phyloP scores from a whole-genome alignment of 441 rosid genomes.

The Adansonia grandidieri region DNA sequence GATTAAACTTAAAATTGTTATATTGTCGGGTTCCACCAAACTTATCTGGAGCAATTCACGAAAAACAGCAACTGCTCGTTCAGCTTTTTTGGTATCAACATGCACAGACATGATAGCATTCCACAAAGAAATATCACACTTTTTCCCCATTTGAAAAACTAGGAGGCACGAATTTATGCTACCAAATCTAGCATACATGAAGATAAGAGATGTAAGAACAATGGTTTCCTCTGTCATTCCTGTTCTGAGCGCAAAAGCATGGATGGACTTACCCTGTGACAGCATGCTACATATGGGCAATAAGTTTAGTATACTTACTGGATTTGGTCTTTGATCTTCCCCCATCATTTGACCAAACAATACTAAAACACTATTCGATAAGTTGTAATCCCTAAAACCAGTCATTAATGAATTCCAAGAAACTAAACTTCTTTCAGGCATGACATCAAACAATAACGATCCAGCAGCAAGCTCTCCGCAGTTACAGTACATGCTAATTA shows the following conservation, averaged over 20 bases:
- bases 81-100: constrained; percentile 29
- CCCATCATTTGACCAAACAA: constrained; percentile 36
- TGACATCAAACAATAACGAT: constrained; percentile 33
- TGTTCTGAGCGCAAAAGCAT: constrained; percentile 46
- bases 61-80: constrained; percentile 35
- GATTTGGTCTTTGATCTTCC: constrained; percentile 36
- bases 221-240: constrained; percentile 40
- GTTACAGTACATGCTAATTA: constrained; percentile 38
- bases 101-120: constrained; percentile 49
- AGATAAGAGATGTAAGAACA: constrained; percentile 46
- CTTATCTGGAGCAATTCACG: constrained; percentile 32
- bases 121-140: constrained; percentile 46
- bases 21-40: constrained; percentile 35
- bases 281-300: constrained; percentile 42
- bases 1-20: constrained; percentile 46
- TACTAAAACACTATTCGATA: constrained; percentile 25
- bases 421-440: constrained; percentile 35
- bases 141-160: constrained; percentile 40
- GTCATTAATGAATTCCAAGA: constrained; percentile 46
- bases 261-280: constrained; percentile 48
- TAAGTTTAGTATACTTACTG: constrained; percentile 45
- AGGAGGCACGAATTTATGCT: constrained; percentile 31
- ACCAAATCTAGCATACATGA: constrained; percentile 53
- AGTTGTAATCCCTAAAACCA: constrained; percentile 33
- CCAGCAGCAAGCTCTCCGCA: constrained; percentile 37